Evolutionary conservation across 2,329 filamentous ascomycete genomes (phyloP), one percentile per base, ranked within the genome.

Genomic region (Colletotrichum navitas): DNA sequence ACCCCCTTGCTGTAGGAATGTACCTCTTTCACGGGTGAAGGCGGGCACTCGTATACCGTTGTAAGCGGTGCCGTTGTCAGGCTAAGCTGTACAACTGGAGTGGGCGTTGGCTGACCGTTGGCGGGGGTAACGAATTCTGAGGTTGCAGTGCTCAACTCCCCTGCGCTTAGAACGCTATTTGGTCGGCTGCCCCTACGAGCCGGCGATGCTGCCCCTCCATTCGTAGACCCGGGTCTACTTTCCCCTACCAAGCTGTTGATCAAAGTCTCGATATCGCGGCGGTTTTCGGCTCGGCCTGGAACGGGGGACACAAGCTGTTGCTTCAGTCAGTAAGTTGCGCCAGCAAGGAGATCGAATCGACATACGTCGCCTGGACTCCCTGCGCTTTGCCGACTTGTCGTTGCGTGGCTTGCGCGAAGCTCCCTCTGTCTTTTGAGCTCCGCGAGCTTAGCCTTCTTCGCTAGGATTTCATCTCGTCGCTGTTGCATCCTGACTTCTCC

Each of bases 1-100:
- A 98, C 94, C 67, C 91, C 95, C 84, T 98, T 98, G 86, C 93
- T 98, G 86, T 99, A 99, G 64, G 94, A 97, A 78, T 97, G 94
- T 71, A 97, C 87, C 81, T 99, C 96, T 74, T 92, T 90, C 66
- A 92, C 89, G 43, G 92, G 90, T 26, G 91, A 92, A 1, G 93
- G 92, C 1, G 92, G 90, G 74, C 90, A 93, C 81, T 97, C 95
- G 82, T 92, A 94, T 72, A 96, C 89, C 43, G 93, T 94, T 24
- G 91, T 90, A 64, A 94, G 86, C 10, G 93, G 87, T 14, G 90
- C 90, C 1, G 94, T 92, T 10, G 90, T 92, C 26, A 97, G 88
- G 24, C 66, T 72, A 3, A 90, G 92, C 77, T 95, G 94, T 21
- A 87, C 85, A 34, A 85, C 75, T 51, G 59, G 60, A 36, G 83